These are phyloP conservation scores for Xylaria grammica DNA, from an alignment of 495 filamentous ascomycete species.

Conservation along the genomic window DNA sequence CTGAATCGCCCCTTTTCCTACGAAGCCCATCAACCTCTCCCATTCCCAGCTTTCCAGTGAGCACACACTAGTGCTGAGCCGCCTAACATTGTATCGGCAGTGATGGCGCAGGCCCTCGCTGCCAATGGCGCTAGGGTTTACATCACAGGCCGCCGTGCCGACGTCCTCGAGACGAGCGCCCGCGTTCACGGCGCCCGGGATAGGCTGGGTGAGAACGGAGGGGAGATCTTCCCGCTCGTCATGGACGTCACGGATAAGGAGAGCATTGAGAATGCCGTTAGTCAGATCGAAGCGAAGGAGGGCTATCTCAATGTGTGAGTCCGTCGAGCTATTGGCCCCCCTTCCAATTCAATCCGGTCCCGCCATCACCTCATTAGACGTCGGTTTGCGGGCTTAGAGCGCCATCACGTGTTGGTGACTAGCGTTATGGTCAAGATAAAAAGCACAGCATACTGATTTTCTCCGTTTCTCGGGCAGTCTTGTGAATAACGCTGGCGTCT, in stretches of 20 bases:
- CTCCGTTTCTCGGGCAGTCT: slow-evolving; percentile 62
- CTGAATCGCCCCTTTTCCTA: not conserved
- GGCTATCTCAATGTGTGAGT: slow-evolving; percentile 68
- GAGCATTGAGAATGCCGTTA: slow-evolving; percentile 67
- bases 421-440: not conserved
- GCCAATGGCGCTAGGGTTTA: slow-evolving; percentile 83
- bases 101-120: slow-evolving; percentile 81
- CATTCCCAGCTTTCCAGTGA: not conserved
- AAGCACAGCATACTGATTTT: not conserved
- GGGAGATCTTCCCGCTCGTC: slow-evolving; percentile 61
- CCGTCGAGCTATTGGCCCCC: slow-evolving; percentile 42
- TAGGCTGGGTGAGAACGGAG: slow-evolving; percentile 34
- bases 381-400: not conserved
- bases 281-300: slow-evolving; percentile 67
- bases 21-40: not conserved
- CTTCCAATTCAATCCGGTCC: no score
- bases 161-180: slow-evolving; percentile 57
- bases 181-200: slow-evolving; percentile 43
- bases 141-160: slow-evolving; percentile 74
- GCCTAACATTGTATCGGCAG: slow-evolving; percentile 20
- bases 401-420: not conserved
- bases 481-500: slow-evolving; percentile 80
- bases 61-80: not conserved
- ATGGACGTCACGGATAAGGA: slow-evolving; percentile 78
- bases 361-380: no score